Percentiles rank a stretch among this genome's conserved stretches.
Conservation (phyloP, 176 grass and related monocot genomes). For the Eleusine coracana region DNA sequence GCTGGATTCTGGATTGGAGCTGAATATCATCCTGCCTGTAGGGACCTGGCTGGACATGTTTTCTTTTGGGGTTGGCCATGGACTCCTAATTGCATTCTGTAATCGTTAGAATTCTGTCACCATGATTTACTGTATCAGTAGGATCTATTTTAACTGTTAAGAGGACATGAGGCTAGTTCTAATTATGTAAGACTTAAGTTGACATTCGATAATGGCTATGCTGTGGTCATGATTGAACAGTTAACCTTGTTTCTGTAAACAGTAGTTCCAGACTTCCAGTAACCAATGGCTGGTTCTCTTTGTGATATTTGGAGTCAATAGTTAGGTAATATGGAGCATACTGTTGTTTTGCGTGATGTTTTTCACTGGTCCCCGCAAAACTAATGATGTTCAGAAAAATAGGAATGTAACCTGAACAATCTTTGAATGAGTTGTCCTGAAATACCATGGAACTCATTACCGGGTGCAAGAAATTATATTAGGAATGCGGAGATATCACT, state of each 20-base stretch:
- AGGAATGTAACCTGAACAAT: neutral
- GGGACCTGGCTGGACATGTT: slow-evolving; percentile 12
- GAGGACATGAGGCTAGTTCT: neutral
- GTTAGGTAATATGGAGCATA: neutral
- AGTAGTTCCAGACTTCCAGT: slow-evolving; percentile 19
- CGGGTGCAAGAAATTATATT: too few species aligned
- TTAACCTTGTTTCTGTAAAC: slow-evolving; percentile 14
- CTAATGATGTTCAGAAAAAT: neutral
- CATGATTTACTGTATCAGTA: slow-evolving; percentile 40
- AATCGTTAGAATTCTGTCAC: slow-evolving; percentile 35
- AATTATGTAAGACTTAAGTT: slow-evolving; percentile 18
- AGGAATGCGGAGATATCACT: too few species aligned
- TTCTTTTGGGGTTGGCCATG: neutral
- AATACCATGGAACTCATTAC: neutral
- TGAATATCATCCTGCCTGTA: slow-evolving; percentile 4
- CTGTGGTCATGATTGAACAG: slow-evolving; percentile 33
- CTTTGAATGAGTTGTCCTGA: neutral
- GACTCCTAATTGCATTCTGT: slow-evolving; percentile 25
- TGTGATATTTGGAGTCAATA: neutral
- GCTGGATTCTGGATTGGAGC: slow-evolving; percentile 36
- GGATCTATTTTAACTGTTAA: neutral
- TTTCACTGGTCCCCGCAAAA: neutral
- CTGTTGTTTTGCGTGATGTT: neutral
- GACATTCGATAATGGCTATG: neutral
- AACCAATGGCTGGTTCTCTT: slow-evolving; percentile 1